phyloP scores from a whole-genome alignment of 495 filamentous ascomycete genomes.

The Annulohypoxylon maeteangense region DNA sequence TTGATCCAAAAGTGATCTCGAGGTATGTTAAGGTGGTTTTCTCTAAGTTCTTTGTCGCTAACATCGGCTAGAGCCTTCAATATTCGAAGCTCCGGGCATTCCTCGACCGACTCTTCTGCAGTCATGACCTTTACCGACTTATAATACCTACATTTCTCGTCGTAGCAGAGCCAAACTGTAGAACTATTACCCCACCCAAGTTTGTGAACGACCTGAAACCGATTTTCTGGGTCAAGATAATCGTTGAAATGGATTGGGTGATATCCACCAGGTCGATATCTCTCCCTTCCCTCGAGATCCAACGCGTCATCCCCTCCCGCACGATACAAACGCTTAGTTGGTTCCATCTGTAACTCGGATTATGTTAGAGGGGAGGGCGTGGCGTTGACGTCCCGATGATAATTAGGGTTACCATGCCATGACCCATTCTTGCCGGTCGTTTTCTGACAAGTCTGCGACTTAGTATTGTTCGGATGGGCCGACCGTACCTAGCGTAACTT shows the following conservation, averaged over 20 bases:
- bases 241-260: constrained; percentile 64
- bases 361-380: background rate
- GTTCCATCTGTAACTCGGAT: background rate
- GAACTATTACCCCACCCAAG: constrained; percentile 61
- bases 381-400: background rate
- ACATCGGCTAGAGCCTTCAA: constrained; percentile 14
- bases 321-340: background rate
- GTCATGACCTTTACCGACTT: constrained; percentile 38
- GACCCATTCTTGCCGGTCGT: too few relatives aligned
- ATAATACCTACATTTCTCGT: constrained; percentile 40
- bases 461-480: too few relatives aligned
- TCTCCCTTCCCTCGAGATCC: constrained; percentile 21
- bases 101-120: constrained; percentile 13
- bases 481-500: too few relatives aligned
- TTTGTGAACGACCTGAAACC: constrained; percentile 63
- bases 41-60: background rate
- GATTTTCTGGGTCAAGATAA: constrained; percentile 37
- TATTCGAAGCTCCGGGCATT: constrained; percentile 32
- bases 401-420: background rate
- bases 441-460: too few relatives aligned
- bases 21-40: constrained; percentile 27
- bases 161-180: constrained; percentile 65
- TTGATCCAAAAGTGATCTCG: constrained; percentile 50
- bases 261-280: constrained; percentile 48
- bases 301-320: background rate